Base-by-base conservation (phyloP, 2,329 filamentous ascomycete genomes). In the Colletotrichum tropicicola region DNA sequence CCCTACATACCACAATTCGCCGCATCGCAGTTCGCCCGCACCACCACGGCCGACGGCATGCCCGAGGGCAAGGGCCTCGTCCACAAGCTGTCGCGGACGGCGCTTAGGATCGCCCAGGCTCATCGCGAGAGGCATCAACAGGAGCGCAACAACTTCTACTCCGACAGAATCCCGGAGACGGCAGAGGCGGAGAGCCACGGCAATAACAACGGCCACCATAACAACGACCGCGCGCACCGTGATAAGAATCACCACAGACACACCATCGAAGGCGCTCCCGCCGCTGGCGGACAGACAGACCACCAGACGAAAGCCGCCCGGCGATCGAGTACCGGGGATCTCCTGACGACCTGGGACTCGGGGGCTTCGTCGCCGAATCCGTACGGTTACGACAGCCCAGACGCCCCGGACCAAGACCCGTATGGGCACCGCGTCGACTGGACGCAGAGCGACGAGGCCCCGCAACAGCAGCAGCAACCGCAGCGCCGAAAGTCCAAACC, bases 381-480 rank as follows among this genome's bases (percentile, higher is more conserved):
- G 5, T 45, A 58, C 49, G 51, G 28, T 19, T 27, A 48, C 27
- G 74, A 74, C 21, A 69, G 71, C 35, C 58, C 71, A 13, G 72
- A 74, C 7, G 64, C 73, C 61, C 61, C 68, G 23, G 65, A 63
- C 5, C 67, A 65, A 65, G 45, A 70, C 4, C 55, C 70, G 13
- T 67, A 78, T 28, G 75, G 80, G 58, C 78, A 80, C 68, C 77
- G 81, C 30, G 82, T 84, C 59, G 86, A 89, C 72, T 89, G 87
- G 87, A 84, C 84, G 28, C 86, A 89, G 71, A 83, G 80, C 69
- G 86, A 88, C 66, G 84, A 88, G 73, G 52, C 69, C 15, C 51
- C 66, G 63, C 66, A 69, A 66, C 69, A 68, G 68, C 69, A 68
- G 68, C 48, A 55, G 35, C 66, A 68, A 44, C 48, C 59, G 39